A percentile compares a stretch with the other conserved stretches of the same genome.
Evolutionary conservation across 768 basidiomycete species (phyloP).

Genomic region (Mycena albidolilacea): DNA sequence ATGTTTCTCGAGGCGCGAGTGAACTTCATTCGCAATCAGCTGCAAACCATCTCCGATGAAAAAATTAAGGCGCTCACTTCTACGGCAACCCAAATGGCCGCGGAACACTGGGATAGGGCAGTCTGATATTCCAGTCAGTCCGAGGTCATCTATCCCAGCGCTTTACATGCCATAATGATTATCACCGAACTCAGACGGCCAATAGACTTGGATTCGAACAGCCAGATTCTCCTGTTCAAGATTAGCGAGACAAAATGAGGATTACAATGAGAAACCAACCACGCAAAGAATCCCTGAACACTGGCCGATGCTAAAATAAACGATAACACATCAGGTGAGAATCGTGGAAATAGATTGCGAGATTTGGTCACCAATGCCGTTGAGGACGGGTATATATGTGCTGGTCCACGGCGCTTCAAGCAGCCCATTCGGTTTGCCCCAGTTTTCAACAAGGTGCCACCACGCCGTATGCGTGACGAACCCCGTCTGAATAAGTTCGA

Average conservation of each 20-base stretch:
- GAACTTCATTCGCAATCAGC: not conserved
- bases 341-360: not conserved
- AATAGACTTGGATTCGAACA: not conserved
- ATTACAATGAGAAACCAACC: not conserved
- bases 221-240: not conserved
- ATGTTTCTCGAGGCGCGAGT: conserved; percentile 13
- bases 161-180: not conserved
- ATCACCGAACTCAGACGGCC: not conserved
- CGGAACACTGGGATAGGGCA: conserved; percentile 16
- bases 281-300: conserved; percentile 10
- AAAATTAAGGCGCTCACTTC: not conserved
- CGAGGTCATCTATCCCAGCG: not conserved
- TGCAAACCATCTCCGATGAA: not conserved
- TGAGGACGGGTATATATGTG: conserved; percentile 5
- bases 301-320: not conserved
- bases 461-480: conserved; percentile 9
- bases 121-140: conserved; percentile 8
- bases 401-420: not conserved
- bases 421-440: not conserved
- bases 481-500: conserved; percentile 10
- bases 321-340: not conserved
- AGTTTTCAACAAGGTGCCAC: not conserved
- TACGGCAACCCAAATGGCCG: conserved; percentile 9
- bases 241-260: not conserved
- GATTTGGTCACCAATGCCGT: not conserved